Percentiles rank a stretch among this genome's conserved stretches.
Evolutionary conservation across 2,329 filamentous ascomycete species (phyloP).

Genomic region (Aspergillus neotritici): DNA sequence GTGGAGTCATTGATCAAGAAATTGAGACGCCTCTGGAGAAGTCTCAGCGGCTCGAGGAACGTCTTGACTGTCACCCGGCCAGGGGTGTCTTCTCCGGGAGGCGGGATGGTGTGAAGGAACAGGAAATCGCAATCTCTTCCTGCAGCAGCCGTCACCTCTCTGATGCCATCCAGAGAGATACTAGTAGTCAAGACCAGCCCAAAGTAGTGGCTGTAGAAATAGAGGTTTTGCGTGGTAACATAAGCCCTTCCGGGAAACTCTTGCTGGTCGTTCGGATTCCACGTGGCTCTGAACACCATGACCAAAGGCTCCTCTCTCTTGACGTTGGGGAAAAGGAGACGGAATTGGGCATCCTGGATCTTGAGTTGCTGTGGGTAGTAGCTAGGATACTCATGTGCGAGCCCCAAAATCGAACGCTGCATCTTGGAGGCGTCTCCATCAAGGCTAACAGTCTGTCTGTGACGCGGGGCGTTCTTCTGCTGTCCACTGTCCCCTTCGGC

Average conservation of each 20-base stretch:
- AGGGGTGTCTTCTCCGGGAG: conserved; percentile 57
- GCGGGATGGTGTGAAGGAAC: conserved; percentile 70
- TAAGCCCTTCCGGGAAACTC: conserved; percentile 82
- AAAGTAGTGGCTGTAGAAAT: conserved; percentile 94
- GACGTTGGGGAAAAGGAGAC: conserved; percentile 80
- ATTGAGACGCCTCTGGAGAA: conserved; percentile 79
- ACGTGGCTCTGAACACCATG: conserved; percentile 87
- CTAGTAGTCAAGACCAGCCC: conserved; percentile 81
- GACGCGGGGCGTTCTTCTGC: conserved; percentile 29
- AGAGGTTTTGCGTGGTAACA: conserved; percentile 79
- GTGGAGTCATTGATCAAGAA: conserved; percentile 76
- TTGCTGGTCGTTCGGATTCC: conserved; percentile 70
- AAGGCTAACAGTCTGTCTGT: conserved; percentile 54
- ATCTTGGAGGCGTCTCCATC: conserved; percentile 40
- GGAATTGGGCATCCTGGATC: conserved; percentile 88
- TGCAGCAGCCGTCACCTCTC: conserved; percentile 82
- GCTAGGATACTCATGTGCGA: conserved; percentile 57
- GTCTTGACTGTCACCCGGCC: conserved; percentile 82
- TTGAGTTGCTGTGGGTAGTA: conserved; percentile 75
- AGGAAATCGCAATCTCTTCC: conserved; percentile 91
- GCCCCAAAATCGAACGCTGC: conserved; percentile 28
- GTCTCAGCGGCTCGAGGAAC: conserved; percentile 78
- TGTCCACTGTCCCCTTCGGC: conserved; percentile 9
- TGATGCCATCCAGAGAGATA: conserved; percentile 68
- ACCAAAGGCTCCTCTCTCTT: conserved; percentile 74